Evolutionary conservation across 371 early-diverging fungal species (phyloP), one percentile per base, ranked within the genome.

Genomic region (Nematocida parisii): DNA sequence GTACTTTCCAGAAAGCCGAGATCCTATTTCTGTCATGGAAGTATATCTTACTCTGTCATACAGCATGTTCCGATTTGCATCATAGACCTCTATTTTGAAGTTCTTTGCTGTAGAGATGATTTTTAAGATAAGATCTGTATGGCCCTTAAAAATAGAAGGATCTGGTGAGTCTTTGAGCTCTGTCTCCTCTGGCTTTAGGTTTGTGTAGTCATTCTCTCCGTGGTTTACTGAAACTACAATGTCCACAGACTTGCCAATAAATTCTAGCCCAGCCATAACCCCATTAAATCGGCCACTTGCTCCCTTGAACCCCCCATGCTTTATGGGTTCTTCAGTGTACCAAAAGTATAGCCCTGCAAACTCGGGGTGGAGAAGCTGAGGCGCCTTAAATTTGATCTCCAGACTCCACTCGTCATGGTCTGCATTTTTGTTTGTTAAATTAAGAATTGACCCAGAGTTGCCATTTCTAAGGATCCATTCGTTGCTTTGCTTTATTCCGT

Each of bases 1-100:
- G 61, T 83, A 85, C 57, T 86, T 86, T 24, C 85, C 86, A 39
- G 74, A 72, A 5, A 82, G 75, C 50, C 82, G 20, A 13, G 55
- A 55, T 0, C 75, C 66, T 15, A 85, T 52, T 66, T 55, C 72
- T 27, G 66, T 22, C 54, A 75, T 56, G 9, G 73, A 56, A n/a
- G 77, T 71, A 42, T 84, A 83, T 55, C 86, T 82, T 45, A 88
- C 75, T 52, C 70, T 84, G 68, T 88, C 88, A 58, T 85, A 85
- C 40, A 88, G 40, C 5, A 88, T 66, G 7, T 68, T 83, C 6
- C 83, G 80, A 55, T 66, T 50, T 9, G 83, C 68, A 58, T 85
- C 83, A 71, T 86, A 88, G 18, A 88, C 15, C 58, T 88, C 88
- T 40, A 88, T 82, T 66, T 86, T 86, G 60, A 88, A 85, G 67